A percentile compares a stretch with the other conserved stretches of the same genome.
Conservation (phyloP, 2,329 filamentous ascomycete genomes). For the Aspergillus novoparasiticus region DNA sequence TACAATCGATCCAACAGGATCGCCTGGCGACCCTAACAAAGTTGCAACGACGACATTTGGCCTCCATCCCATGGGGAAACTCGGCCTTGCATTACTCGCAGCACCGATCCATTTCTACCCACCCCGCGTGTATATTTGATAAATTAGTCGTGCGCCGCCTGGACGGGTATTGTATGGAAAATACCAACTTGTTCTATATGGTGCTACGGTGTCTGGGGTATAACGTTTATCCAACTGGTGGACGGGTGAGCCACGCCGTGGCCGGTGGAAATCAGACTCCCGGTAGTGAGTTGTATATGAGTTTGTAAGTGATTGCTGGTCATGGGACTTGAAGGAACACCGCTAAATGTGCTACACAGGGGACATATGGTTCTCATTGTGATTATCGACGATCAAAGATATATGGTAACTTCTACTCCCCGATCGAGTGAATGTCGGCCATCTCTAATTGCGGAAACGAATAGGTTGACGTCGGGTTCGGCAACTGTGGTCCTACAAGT, state of each 20-base stretch:
- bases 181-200: constrained; percentile 56
- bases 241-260: constrained; percentile 43
- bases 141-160: constrained; percentile 55
- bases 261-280: constrained; percentile 24
- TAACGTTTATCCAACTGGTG: constrained; percentile 58
- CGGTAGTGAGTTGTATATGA: constrained; percentile 43
- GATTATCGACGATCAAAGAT: constrained; percentile 52
- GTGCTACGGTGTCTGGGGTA: constrained; percentile 57
- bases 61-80: constrained; percentile 59
- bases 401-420: constrained; percentile 34
- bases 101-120: constrained; percentile 52
- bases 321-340: not conserved
- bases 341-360: constrained; percentile 17
- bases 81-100: constrained; percentile 57
- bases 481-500: constrained; percentile 61
- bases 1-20: constrained; percentile 30
- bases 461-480: constrained; percentile 65
- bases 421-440: not conserved
- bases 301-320: constrained; percentile 44
- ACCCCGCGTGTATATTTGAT: constrained; percentile 53
- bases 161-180: constrained; percentile 66
- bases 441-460: constrained; percentile 27
- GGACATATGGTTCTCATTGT: constrained; percentile 66
- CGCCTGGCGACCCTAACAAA: constrained; percentile 34
- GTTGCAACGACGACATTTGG: constrained; percentile 49